phyloP scores from a whole-genome alignment of 257 asterid species.

The Gentiana straminea region DNA sequence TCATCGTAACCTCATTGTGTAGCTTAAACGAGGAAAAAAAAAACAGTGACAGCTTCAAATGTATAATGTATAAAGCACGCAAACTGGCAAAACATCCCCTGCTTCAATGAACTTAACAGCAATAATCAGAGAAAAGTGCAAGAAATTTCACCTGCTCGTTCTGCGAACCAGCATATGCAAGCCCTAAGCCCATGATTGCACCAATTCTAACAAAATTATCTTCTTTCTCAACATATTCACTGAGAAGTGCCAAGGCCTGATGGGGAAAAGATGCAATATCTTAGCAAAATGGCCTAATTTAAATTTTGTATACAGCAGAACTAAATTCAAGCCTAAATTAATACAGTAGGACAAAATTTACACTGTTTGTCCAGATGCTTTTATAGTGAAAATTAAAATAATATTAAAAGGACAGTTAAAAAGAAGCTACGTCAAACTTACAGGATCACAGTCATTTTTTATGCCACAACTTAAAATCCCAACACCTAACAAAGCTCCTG shows the following conservation, averaged over 20 bases:
- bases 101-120: background rate
- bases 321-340: background rate
- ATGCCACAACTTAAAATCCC: slow-evolving; percentile 81
- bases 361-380: background rate
- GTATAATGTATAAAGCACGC: background rate
- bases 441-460: slow-evolving; percentile 89
- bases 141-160: slow-evolving; percentile 51
- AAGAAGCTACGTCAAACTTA: slow-evolving; percentile 22
- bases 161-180: slow-evolving; percentile 96
- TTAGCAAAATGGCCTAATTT: background rate
- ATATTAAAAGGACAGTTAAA: background rate
- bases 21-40: background rate
- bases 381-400: background rate
- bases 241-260: slow-evolving; percentile 87
- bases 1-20: too few species aligned
- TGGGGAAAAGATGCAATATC: slow-evolving; percentile 7
- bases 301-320: background rate
- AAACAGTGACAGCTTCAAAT: background rate
- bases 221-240: slow-evolving; percentile 65
- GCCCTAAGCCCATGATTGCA: slow-evolving; percentile 96
- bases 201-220: slow-evolving; percentile 78
- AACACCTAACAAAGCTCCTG: slow-evolving; percentile 87
- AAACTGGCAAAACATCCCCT: background rate
- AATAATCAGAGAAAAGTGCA: background rate
- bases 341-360: background rate